Conservation (phyloP, 495 filamentous ascomycete species). For the Cercophora newfieldiana region DNA sequence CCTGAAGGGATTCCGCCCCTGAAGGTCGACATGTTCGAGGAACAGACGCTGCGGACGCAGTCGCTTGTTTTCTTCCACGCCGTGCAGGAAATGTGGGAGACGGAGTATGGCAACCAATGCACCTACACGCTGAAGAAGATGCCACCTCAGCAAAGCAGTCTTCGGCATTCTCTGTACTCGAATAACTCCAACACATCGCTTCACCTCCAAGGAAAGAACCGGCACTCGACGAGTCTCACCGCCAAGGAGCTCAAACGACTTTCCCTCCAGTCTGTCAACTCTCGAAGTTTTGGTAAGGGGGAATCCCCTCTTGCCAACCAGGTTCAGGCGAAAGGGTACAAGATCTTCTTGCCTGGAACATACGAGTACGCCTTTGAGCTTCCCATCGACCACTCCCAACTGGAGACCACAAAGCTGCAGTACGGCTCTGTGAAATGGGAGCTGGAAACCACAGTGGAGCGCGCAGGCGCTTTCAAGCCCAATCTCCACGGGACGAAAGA, state of each 20-base stretch:
- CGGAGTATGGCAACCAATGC: constrained; percentile 63
- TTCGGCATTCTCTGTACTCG: constrained; percentile 44
- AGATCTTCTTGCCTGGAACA: constrained; percentile 83
- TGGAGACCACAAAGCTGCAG: constrained; percentile 89
- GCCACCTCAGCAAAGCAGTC: constrained; percentile 34
- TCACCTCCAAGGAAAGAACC: constrained; percentile 24
- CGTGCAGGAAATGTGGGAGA: constrained; percentile 54
- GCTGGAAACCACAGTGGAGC: constrained; percentile 82
- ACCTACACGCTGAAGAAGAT: constrained; percentile 40
- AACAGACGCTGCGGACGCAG: constrained; percentile 72
- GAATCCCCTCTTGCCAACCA: constrained; percentile 61
- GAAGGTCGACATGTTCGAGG: constrained; percentile 81
- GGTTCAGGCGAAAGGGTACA: constrained; percentile 85
- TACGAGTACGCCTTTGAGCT: constrained; percentile 96
- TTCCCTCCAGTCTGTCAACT: constrained; percentile 76
- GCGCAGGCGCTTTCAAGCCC: constrained; percentile 87
- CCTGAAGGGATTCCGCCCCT: constrained; percentile 94
- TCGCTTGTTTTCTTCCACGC: constrained; percentile 84
- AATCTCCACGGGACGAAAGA: constrained; percentile 86
- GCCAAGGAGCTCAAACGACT: constrained; percentile 59
- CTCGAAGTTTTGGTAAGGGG: constrained; percentile 83
- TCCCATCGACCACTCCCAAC: constrained; percentile 85
- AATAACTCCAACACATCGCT: constrained; percentile 36
- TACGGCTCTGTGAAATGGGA: constrained; percentile 88
- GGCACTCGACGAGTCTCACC: constrained; percentile 38